phyloP scores from a whole-genome alignment of 257 asterid genomes.

The Capsicum baccatum region DNA sequence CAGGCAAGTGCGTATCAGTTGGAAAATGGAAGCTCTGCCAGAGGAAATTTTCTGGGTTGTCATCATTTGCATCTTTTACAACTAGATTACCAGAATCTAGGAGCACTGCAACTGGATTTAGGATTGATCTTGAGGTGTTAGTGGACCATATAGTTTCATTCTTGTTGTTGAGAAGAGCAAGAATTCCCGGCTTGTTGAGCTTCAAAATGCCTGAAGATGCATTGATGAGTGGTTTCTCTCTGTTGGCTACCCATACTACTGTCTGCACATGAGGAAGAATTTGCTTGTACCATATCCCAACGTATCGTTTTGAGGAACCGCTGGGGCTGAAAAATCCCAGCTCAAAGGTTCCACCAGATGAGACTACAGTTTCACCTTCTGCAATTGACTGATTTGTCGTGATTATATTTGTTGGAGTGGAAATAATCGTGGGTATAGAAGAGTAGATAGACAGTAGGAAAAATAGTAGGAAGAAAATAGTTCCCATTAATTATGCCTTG shows the following conservation, averaged over 20 bases:
- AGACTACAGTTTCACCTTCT: neutral
- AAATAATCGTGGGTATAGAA: neutral
- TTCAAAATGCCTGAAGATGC: neutral
- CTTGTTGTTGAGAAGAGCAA: neutral
- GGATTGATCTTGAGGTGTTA: neutral
- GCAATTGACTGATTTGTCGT: neutral
- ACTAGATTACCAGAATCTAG: conserved; percentile 7
- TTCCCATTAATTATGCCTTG: no score
- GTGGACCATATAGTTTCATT: conserved; percentile 1
- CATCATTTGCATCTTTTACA: neutral
- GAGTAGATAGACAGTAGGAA: neutral
- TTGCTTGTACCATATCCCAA: conserved; percentile 18
- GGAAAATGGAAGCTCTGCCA: conserved; percentile 47
- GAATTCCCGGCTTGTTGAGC: neutral
- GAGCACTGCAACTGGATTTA: neutral
- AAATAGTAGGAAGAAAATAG: no score
- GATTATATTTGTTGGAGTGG: neutral
- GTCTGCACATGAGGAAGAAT: neutral
- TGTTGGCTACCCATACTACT: neutral
- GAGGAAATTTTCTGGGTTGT: neutral
- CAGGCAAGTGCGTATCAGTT: conserved; percentile 37
- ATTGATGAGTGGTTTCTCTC: neutral
- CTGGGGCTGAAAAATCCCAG: neutral
- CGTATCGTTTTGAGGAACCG: neutral
- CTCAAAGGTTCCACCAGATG: conserved; percentile 21